A percentile compares a stretch with the other conserved stretches of the same genome.
Conservation (phyloP, 495 filamentous ascomycete species). For the Aspergillus leporis region DNA sequence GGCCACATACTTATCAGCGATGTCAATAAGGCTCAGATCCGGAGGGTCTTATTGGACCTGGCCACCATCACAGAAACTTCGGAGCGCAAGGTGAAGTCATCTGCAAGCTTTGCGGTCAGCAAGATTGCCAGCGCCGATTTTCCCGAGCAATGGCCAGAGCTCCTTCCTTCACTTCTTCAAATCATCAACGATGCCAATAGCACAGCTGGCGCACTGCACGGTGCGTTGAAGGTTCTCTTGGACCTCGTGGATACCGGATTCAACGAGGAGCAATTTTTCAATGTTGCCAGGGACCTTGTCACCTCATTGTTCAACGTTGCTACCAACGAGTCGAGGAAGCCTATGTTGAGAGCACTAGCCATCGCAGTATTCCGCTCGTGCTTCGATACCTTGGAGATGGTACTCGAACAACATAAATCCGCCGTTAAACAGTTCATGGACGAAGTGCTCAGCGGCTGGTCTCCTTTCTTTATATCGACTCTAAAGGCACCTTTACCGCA, state of each 20-base stretch:
- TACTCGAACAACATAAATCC: constrained; percentile 83
- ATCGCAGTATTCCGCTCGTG: constrained; percentile 85
- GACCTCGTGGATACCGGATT: constrained; percentile 92
- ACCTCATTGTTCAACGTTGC: constrained; percentile 80
- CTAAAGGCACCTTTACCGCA: constrained; percentile 72
- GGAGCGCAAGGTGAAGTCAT: constrained; percentile 80
- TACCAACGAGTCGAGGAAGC: constrained; percentile 68
- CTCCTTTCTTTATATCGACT: constrained; percentile 77
- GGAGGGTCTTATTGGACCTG: constrained; percentile 68
- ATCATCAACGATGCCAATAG: constrained; percentile 66
- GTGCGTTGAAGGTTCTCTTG: constrained; percentile 80
- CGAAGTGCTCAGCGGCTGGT: constrained; percentile 77
- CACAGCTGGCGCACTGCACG: constrained; percentile 76
- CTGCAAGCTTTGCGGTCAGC: constrained; percentile 87
- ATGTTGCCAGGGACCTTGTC: constrained; percentile 78
- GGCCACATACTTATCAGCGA: constrained; percentile 63
- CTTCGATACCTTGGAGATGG: constrained; percentile 93
- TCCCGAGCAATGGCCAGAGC: constrained; percentile 86
- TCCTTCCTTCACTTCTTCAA: constrained; percentile 77
- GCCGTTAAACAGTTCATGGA: constrained; percentile 88
- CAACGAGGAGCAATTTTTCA: constrained; percentile 92
- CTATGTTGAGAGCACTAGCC: constrained; percentile 75
- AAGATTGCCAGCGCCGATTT: constrained; percentile 95
- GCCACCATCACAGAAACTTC: constrained; percentile 67
- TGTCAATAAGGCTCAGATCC: constrained; percentile 69